phyloP scores from a whole-genome alignment of 441 rosid species.

The Euphorbia corollata region DNA sequence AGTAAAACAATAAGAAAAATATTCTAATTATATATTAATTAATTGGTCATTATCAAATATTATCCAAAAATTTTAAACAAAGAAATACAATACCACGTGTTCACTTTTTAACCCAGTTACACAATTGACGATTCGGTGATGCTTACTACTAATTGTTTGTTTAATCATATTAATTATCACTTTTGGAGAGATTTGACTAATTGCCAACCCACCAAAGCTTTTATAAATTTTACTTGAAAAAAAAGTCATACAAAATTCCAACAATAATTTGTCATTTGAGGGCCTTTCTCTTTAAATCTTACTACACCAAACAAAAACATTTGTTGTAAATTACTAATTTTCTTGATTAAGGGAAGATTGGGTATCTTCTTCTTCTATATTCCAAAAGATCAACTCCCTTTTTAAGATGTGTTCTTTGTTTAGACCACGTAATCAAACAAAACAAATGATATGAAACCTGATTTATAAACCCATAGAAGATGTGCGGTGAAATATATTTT shows the following conservation, averaged over 20 bases:
- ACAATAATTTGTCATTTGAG: not conserved
- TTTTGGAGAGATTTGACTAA: slow-evolving; percentile 12
- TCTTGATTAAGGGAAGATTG: slow-evolving; percentile 9
- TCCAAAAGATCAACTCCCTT: slow-evolving; percentile 20
- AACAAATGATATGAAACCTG: too few relatives aligned
- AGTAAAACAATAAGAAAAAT: not conserved
- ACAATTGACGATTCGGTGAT: slow-evolving; percentile 11
- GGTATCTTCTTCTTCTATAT: slow-evolving; percentile 27
- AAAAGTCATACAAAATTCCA: slow-evolving; percentile 10
- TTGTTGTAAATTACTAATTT: not conserved
- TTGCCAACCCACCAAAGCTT: slow-evolving; percentile 13
- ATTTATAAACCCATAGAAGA: too few relatives aligned
- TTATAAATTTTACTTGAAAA: not conserved
- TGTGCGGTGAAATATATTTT: too few relatives aligned
- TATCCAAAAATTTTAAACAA: not conserved
- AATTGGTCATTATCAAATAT: not conserved
- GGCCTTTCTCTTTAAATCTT: not conserved
- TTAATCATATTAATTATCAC: not conserved
- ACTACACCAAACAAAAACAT: not conserved
- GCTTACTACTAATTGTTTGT: not conserved
- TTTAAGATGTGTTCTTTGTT: slow-evolving; percentile 2
- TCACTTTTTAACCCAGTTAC: slow-evolving; percentile 1
- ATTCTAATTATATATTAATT: not conserved
- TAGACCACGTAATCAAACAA: not conserved
- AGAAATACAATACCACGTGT: slow-evolving; percentile 4